Base-by-base conservation (phyloP, 352 stramenopile species). In the Phytophthora lateralis region DNA sequence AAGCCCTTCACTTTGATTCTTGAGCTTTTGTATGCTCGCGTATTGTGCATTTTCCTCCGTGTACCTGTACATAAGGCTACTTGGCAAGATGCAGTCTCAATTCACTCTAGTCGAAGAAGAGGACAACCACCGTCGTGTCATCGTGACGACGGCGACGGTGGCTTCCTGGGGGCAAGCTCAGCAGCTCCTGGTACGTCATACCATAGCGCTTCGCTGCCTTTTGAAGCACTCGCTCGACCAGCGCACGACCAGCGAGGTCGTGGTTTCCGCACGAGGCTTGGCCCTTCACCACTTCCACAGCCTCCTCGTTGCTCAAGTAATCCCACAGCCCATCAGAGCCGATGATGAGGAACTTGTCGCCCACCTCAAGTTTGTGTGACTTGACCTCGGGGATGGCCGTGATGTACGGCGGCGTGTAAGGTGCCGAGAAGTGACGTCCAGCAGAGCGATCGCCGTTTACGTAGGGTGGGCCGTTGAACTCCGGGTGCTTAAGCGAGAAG, bases 311-410 rank as follows among this genome's bases (percentile, higher is more conserved):
- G 60, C 67, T 90, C 41, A 99, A 78, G 43, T 98, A 97, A 76
- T 99, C 97, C 97, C 97, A 99, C n/a, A 99, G 73, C 11, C 97
- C 97, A 76, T 99, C 97, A 65, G 96, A 99, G 21, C 82, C 71
- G 37, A 99, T 91, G 47, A 99, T 90, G 47, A 99, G 71, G 73
- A 99, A 99, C 78, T 98, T 89, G 71, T 99, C 97, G 46, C 69
- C 63, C 1, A 75, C 71, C 24, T 74, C 63, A 12, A 95, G 66
- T 42, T 78, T 69, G 55, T 90, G 78, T 38, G 74, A 75, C 51
- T 78, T 76, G 37, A 97, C 72, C 48, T 97, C 90, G 1, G 93
- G 93, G 17, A 88, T 90, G 43, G 91, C 87, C 9, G 85, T 92
- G 58, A 98, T 97, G 77, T 98, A 98, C 11, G 93, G 93, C 12